A percentile compares a stretch with the other conserved stretches of the same genome.
These are phyloP conservation scores for Trichoderma oligosporum DNA, from an alignment of 2,329 filamentous ascomycete genomes.

Conservation along the genomic window DNA sequence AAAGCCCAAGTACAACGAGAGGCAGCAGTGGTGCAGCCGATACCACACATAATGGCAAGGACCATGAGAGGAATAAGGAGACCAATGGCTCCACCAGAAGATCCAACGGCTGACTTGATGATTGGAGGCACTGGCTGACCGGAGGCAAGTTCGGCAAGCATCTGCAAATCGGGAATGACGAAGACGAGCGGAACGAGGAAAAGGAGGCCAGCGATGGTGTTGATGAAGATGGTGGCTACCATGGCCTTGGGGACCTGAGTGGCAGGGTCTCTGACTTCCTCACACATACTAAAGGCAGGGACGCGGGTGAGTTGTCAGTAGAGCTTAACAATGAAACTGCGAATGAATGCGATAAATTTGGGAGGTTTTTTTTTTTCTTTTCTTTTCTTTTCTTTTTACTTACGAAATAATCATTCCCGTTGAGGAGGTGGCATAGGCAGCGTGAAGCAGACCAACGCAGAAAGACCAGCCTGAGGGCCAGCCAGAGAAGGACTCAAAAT, in stretches of 20 bases:
- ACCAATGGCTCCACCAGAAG: slow-evolving; percentile 57
- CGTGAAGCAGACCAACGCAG: slow-evolving; percentile 67
- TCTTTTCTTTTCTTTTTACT: too few species aligned
- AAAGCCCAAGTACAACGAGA: slow-evolving; percentile 68
- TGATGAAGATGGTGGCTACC: slow-evolving; percentile 63
- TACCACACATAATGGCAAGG: slow-evolving; percentile 62
- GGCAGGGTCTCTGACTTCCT: slow-evolving; percentile 64
- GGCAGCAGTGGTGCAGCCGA: slow-evolving; percentile 65
- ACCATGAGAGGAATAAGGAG: slow-evolving; percentile 63
- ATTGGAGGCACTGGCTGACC: slow-evolving; percentile 64
- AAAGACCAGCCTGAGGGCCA: slow-evolving; percentile 71
- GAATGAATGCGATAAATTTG: too few species aligned
- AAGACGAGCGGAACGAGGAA: slow-evolving; percentile 68
- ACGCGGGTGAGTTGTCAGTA: too few species aligned
- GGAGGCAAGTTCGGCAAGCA: slow-evolving; percentile 50
- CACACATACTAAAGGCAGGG: slow-evolving; percentile 65
- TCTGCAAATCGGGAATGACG: slow-evolving; percentile 60
- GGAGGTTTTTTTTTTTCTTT: too few species aligned
- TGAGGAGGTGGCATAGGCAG: slow-evolving; percentile 69
- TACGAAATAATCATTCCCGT: slow-evolving; percentile 78
- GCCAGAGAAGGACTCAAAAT: slow-evolving; percentile 65
- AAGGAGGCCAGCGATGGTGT: slow-evolving; percentile 62
- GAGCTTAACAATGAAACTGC: too few species aligned
- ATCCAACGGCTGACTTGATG: slow-evolving; percentile 59
- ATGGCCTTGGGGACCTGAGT: slow-evolving; percentile 70